Evolutionary conservation across 2,329 filamentous ascomycete genomes (phyloP).

Genomic region (Aureobasidium namibiae): DNA sequence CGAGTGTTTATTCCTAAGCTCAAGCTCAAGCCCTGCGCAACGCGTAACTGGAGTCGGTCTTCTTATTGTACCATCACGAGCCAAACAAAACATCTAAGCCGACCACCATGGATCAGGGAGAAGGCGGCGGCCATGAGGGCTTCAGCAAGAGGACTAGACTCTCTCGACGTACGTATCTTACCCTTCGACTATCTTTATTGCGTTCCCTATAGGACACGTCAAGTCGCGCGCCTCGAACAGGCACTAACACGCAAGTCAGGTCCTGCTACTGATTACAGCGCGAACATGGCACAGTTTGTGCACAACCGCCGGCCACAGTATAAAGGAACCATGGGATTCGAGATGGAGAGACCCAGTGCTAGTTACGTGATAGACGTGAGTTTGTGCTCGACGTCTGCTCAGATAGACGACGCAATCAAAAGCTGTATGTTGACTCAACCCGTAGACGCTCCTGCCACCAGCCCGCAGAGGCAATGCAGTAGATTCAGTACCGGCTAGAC

Average conservation of each 20-base stretch:
- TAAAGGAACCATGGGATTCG: conserved; percentile 61
- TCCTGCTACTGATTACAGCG: conserved; percentile 86
- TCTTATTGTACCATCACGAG: neutral
- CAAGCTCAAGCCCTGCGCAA: conserved; percentile 3
- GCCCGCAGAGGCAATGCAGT: conserved; percentile 66
- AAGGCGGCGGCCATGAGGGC: conserved; percentile 14
- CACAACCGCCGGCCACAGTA: conserved; percentile 70
- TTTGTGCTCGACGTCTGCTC: conserved; percentile 8
- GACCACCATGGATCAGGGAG: conserved; percentile 15
- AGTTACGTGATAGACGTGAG: conserved; percentile 86
- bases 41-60: neutral
- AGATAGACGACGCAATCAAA: conserved; percentile 10
- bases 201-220: neutral
- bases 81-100: neutral
- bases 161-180: conserved; percentile 13
- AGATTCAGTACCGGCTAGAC: conserved; percentile 86
- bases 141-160: conserved; percentile 13
- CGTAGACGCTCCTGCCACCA: conserved; percentile 75
- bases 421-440: neutral
- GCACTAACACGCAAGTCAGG: conserved; percentile 42
- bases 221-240: neutral
- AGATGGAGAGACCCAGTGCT: conserved; percentile 73
- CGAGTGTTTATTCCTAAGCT: neutral
- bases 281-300: conserved; percentile 87
- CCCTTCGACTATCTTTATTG: neutral